Percentiles rank a stretch among this genome's conserved stretches.
Conservation (phyloP, 345 rosid genomes). For the Salix udensis region DNA sequence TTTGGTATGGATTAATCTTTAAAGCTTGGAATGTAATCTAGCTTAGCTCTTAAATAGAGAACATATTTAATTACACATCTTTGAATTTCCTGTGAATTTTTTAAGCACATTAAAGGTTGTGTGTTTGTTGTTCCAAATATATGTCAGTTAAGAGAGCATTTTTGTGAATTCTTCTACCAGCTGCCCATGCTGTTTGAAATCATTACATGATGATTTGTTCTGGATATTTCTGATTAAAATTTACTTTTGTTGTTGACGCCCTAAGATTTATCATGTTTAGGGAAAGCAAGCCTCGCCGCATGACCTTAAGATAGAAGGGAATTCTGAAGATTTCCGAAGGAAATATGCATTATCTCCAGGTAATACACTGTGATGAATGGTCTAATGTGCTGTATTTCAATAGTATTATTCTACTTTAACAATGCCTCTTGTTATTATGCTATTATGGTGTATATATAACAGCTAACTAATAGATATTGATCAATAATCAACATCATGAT, state of each 20-base stretch:
- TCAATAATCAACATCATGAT: not conserved
- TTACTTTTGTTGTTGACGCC: not conserved
- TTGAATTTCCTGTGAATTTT: not conserved
- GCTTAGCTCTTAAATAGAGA: not conserved
- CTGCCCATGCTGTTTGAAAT: not conserved
- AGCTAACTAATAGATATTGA: not conserved
- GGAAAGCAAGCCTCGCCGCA: slow-evolving; percentile 32
- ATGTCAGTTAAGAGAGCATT: not conserved
- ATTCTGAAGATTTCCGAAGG: slow-evolving; percentile 36
- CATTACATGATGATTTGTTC: not conserved
- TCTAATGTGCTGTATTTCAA: not conserved
- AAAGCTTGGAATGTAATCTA: not conserved
- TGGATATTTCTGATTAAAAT: not conserved
- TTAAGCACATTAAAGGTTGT: not conserved
- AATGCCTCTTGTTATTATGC: not conserved
- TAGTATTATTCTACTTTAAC: not conserved
- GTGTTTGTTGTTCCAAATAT: not conserved
- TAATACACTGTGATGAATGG: slow-evolving; percentile 23
- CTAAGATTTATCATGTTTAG: slow-evolving; percentile 34
- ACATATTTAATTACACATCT: not conserved
- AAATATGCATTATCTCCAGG: slow-evolving; percentile 56
- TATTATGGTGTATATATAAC: not conserved
- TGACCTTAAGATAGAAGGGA: slow-evolving; percentile 48
- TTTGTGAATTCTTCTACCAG: not conserved
- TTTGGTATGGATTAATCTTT: slow-evolving; percentile 38